Percentiles rank a stretch among this genome's conserved stretches.
These are phyloP conservation scores for Choiromyces venosus DNA, from an alignment of 495 filamentous ascomycete species.

Conservation along the genomic window DNA sequence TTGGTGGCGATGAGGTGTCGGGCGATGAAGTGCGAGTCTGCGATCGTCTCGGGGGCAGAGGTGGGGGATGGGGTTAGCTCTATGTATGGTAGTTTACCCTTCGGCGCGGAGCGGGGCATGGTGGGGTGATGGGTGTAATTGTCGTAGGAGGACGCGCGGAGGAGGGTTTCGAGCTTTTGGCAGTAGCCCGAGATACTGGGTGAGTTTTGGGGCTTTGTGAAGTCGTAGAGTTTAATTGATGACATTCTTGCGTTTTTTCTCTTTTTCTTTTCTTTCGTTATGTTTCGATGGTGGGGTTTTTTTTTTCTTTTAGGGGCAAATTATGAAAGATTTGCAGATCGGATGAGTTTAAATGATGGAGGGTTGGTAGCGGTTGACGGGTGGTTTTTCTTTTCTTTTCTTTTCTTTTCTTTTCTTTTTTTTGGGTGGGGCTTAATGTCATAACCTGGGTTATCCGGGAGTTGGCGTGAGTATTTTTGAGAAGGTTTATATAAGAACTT, in stretches of 20 bases:
- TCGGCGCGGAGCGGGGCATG: conserved; percentile 10
- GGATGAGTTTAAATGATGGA: not conserved
- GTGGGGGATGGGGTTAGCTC: conserved; percentile 9
- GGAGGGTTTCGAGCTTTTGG: conserved; percentile 30
- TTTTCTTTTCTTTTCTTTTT: no score
- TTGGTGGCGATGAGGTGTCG: conserved; percentile 17
- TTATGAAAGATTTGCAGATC: no score
- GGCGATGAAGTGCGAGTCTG: conserved; percentile 30
- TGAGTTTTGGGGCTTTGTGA: conserved; percentile 2
- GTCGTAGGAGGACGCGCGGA: conserved; percentile 16
- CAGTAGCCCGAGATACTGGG: conserved; percentile 26
- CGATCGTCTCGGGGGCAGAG: not conserved
- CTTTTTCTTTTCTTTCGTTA: no score
- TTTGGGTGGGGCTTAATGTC: not conserved
- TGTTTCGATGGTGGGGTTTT: not conserved
- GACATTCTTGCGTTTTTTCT: not conserved
- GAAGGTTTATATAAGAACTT: no score
- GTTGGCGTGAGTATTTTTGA: no score
- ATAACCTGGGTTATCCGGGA: not conserved
- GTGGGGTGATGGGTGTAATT: conserved; percentile 11
- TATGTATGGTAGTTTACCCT: conserved; percentile 30
- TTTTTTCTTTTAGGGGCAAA: not conserved
- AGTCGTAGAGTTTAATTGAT: conserved; percentile 26
- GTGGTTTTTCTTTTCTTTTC: no score
- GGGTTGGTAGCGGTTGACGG: not conserved